phyloP scores from a whole-genome alignment of 139 green algal genomes.

The Micromonas pusilla region DNA sequence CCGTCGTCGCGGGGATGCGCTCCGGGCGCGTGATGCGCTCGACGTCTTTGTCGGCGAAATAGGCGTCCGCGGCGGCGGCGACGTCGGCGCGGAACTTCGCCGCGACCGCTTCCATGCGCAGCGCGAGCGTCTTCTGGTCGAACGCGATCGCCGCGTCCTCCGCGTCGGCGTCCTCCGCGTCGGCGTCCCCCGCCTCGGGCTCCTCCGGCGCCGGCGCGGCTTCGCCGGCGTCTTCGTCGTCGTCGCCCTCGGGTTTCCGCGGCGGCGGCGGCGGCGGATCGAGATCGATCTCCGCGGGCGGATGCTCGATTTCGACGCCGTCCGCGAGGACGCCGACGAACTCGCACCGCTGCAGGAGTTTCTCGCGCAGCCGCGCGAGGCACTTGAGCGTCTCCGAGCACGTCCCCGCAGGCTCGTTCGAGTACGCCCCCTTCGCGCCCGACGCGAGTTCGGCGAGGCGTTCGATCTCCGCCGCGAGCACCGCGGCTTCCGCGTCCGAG shows the following conservation, averaged over 20 bases:
- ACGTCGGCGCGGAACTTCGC: background rate
- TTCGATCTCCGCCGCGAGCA: background rate
- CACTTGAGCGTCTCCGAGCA: background rate
- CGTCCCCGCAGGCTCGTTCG: background rate
- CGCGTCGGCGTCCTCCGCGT: background rate
- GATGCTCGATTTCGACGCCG: background rate
- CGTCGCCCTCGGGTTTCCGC: background rate
- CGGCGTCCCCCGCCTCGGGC: background rate
- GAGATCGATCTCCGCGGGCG: background rate
- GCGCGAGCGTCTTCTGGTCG: background rate
- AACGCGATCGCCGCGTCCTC: background rate
- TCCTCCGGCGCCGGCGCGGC: background rate
- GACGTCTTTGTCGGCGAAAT: background rate
- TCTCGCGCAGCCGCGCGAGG: background rate
- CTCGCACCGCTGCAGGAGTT: background rate
- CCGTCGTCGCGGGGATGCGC: background rate
- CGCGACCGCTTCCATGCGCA: background rate
- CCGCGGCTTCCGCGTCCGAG: background rate
- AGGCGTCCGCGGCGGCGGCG: background rate
- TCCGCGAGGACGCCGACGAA: background rate
- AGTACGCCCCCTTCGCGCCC: background rate
- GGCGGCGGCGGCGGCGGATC: too few species aligned
- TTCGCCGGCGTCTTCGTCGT: background rate
- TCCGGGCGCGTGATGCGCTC: background rate
- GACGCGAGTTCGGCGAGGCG: background rate